Conservation (phyloP, 257 asterid genomes). For the Penstemon eatonii region DNA sequence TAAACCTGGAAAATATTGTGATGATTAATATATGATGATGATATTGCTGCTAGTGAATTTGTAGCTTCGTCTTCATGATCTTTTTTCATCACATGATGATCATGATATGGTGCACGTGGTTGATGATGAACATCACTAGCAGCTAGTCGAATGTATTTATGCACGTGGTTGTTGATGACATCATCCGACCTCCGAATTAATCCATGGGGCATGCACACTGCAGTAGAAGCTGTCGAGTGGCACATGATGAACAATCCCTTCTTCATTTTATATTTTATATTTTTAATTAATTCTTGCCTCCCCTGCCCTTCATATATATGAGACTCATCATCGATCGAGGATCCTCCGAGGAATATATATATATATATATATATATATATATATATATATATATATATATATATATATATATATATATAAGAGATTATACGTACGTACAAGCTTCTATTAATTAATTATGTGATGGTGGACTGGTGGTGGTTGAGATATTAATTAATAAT, state of each 20-base stretch:
- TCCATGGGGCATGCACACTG: conserved; percentile 59
- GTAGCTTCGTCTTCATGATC: conserved; percentile 20
- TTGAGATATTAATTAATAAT: no score
- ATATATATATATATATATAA: no score
- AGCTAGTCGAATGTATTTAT: conserved; percentile 36
- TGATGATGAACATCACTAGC: conserved; percentile 20
- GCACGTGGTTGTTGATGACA: conserved; percentile 25
- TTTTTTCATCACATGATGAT: conserved; percentile 27
- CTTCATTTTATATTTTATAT: conserved; percentile 53
- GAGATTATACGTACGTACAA: no score
- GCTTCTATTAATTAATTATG: no score
- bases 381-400: no score
- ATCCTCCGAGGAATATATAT: no score
- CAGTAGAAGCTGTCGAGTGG: conserved; percentile 51
- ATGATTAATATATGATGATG: conserved; percentile 19
- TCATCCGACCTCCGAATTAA: conserved; percentile 35
- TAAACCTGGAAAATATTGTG: conserved; percentile 48
- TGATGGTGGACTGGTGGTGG: no score
- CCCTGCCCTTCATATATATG: no score
- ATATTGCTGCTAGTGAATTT: conserved; percentile 32
- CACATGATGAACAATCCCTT: conserved; percentile 62
- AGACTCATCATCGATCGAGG: no score
- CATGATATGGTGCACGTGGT: conserved; percentile 23
- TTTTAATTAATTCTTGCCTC: no score
- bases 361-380: no score